Percentiles rank a stretch among this genome's conserved stretches.
Evolutionary conservation across 805 yeast genomes (phyloP).

Genomic region (Saccharomycopsis sp.): DNA sequence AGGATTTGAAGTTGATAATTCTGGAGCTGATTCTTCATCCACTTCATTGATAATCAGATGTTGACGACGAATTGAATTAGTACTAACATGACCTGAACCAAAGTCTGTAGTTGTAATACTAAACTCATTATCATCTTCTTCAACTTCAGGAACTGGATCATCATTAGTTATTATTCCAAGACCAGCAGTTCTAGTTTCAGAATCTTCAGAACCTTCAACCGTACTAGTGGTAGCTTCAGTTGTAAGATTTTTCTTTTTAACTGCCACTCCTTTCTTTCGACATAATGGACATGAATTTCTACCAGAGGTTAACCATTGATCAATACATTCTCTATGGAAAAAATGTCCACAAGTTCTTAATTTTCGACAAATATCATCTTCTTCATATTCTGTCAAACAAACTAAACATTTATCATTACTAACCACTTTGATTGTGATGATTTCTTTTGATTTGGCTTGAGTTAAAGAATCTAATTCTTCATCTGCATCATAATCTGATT

Average conservation of each 20-base stretch:
- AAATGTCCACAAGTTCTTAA: slow-evolving; percentile 37
- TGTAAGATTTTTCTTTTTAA: slow-evolving; percentile 8
- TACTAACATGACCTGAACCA: too few species aligned
- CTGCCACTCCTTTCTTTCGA: slow-evolving; percentile 33
- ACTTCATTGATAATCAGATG: too few species aligned
- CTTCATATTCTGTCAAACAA: slow-evolving; percentile 39
- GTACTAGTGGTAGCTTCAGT: neutral
- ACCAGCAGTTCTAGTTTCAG: too few species aligned
- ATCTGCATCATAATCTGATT: slow-evolving; percentile 3
- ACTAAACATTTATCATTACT: slow-evolving; percentile 36
- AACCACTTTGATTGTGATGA: slow-evolving; percentile 14
- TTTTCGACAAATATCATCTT: slow-evolving; percentile 36
- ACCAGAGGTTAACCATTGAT: slow-evolving; percentile 43
- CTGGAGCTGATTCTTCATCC: too few species aligned
- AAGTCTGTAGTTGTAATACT: too few species aligned
- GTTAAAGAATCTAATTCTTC: too few species aligned
- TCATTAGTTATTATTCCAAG: too few species aligned
- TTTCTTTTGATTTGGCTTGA: slow-evolving; percentile 6
- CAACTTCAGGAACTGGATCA: too few species aligned
- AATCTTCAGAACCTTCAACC: too few species aligned
- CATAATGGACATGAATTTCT: slow-evolving; percentile 52
- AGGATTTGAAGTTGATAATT: too few species aligned
- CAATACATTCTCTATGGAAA: slow-evolving; percentile 48
- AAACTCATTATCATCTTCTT: too few species aligned
- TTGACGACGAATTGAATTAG: too few species aligned